phyloP scores from a whole-genome alignment of 73 alveolate genomes.

The Durusdinium trenchii region DNA sequence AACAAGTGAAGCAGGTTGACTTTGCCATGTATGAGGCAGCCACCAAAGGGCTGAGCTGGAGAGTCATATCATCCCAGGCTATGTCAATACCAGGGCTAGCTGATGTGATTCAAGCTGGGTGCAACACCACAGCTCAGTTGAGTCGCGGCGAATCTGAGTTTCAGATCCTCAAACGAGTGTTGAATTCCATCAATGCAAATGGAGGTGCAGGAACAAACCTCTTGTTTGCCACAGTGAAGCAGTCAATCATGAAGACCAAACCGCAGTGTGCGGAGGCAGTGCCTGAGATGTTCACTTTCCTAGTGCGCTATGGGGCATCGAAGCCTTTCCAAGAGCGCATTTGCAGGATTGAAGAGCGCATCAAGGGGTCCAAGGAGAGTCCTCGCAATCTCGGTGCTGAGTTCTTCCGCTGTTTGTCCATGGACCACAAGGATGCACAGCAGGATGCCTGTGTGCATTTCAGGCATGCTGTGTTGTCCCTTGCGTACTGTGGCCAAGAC shows the following conservation, averaged over 20 bases:
- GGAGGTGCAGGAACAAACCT: neutral
- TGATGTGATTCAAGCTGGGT: neutral
- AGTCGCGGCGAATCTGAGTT: neutral
- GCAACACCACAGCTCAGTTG: neutral
- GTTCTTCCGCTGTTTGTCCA: neutral
- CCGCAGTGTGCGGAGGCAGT: neutral
- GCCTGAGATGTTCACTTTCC: neutral
- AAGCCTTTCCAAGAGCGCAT: neutral
- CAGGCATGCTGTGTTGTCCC: neutral
- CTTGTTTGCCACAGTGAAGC: neutral
- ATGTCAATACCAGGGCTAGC: neutral
- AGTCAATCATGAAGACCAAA: neutral
- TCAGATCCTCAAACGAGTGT: neutral
- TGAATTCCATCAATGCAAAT: neutral
- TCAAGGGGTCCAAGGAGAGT: neutral
- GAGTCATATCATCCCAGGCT: neutral
- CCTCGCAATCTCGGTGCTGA: neutral
- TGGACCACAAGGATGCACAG: neutral
- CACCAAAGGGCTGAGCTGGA: neutral
- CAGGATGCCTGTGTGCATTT: neutral
- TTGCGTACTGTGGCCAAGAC: neutral
- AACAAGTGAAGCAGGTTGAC: neutral
- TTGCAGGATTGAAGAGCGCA: neutral
- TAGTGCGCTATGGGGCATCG: neutral
- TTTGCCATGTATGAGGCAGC: neutral